Evolutionary conservation across 1,284 basidiomycete species (phyloP), one percentile per base, ranked within the genome.

Genomic region (Laetiporus sulphureus): DNA sequence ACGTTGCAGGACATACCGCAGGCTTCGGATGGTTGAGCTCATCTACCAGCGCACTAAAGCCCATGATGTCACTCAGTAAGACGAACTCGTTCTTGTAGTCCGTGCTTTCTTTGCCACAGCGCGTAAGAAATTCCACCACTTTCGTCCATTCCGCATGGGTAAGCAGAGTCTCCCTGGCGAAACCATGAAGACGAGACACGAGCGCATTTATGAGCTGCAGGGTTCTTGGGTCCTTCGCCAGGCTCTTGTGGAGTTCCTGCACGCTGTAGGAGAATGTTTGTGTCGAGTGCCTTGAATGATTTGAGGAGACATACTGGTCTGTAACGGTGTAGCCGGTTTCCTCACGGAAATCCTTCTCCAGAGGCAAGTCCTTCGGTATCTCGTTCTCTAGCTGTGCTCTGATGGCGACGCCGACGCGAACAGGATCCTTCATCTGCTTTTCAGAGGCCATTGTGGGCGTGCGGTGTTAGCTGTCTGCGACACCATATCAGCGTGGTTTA

Each of bases 11-110:
- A 45, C 56, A 31, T 39, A 62, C 62, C 33, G 52, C 25, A 22
- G 65, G 65, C 48, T 64, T 65, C 4, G 63, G 63, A 36, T 69
- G 63, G 34, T 62, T 60, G 40, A 66, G 48, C 41, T 66, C 64
- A 43, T 69, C 65, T 10, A 69, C 55, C 16, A 67, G 53, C n/a
- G 61, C 64, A 38, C 64, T 66, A 23, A 67, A 46, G 7, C 67
- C 67, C 5, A 68, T 47, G 43, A 62, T 61, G 46, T 69, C 67
- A 45, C 65, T 67, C 22, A 69, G 53, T n/a, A 69, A 55, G 35
- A 68, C 62, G 42, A 69, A 66, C 58, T 69, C 66, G 54, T 65
- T 64, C 56, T 63, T 63, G 50, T 58, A 61, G 13, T 60, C 57
- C 18, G 64, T 62, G 53, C 62, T 65, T 59, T 64, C 63, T 54